Percentiles rank a stretch among this genome's conserved stretches.
phyloP scores from a whole-genome alignment of 805 yeast genomes.

The Kodamaea kaohsiungensis region DNA sequence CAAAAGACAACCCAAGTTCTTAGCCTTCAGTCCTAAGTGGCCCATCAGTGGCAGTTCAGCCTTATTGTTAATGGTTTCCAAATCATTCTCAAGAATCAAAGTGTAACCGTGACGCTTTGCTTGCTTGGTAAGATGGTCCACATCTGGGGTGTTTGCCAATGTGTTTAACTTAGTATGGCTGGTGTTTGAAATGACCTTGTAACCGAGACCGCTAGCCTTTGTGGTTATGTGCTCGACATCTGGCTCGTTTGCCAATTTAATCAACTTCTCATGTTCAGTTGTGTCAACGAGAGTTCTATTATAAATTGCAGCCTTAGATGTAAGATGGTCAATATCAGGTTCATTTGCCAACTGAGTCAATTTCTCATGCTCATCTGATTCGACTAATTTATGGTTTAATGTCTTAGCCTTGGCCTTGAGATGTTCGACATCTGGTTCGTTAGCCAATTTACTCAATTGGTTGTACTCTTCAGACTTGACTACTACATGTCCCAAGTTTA shows the following conservation, averaged over 20 bases:
- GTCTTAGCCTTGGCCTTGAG: conserved; percentile 16
- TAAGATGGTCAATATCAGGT: conserved; percentile 29
- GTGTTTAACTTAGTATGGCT: conserved; percentile 12
- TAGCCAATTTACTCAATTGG: conserved; percentile 14
- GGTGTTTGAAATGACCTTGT: conserved; percentile 9
- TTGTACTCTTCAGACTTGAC: conserved; percentile 9
- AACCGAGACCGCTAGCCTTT: conserved; percentile 13
- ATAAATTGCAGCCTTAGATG: conserved; percentile 19
- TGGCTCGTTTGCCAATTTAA: conserved; percentile 16
- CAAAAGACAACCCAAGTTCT: conserved; percentile 16
- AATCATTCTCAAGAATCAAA: conserved; percentile 7
- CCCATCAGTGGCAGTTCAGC: conserved; percentile 19
- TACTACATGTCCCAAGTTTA: conserved; percentile 1
- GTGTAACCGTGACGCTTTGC: conserved; percentile 11
- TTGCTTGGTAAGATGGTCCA: conserved; percentile 9
- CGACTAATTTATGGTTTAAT: conserved; percentile 7
- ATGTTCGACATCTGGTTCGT: conserved; percentile 26
- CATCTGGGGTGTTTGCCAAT: conserved; percentile 16
- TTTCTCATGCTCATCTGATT: conserved; percentile 6
- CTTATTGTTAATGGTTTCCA: conserved; percentile 11
- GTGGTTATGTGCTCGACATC: conserved; percentile 12
- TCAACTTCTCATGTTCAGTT: conserved; percentile 16
- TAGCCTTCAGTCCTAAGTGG: conserved; percentile 17
- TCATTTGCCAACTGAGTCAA: conserved; percentile 16
- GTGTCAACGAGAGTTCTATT: conserved; percentile 19